These are phyloP conservation scores for Penicillium sp. DNA, from an alignment of 2,329 filamentous ascomycete genomes.

Conservation along the genomic window DNA sequence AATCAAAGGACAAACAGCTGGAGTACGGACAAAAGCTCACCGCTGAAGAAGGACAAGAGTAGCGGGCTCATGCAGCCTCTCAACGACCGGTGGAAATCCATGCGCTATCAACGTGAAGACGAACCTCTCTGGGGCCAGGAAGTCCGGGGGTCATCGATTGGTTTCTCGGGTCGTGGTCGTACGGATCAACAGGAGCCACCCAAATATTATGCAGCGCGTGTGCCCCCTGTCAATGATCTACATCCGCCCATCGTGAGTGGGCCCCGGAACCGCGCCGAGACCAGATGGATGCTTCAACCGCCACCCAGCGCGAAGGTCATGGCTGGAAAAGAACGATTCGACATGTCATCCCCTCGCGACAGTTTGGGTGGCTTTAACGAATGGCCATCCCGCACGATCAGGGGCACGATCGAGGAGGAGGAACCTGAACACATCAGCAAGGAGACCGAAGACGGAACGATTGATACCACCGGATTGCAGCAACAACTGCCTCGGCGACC, in stretches of 20 bases:
- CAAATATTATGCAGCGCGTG: slow-evolving; percentile 63
- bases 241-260: slow-evolving; percentile 82
- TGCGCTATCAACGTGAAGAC: slow-evolving; percentile 82
- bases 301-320: slow-evolving; percentile 88
- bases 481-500: slow-evolving; percentile 20
- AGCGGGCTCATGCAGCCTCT: slow-evolving; percentile 36
- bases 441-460: slow-evolving; percentile 7
- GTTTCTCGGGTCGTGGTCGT: slow-evolving; percentile 45
- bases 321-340: slow-evolving; percentile 70
- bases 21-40: slow-evolving; percentile 50
- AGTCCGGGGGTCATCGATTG: slow-evolving; percentile 57
- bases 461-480: slow-evolving; percentile 13
- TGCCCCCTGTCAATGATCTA: slow-evolving; percentile 80
- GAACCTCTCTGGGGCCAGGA: slow-evolving; percentile 81
- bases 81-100: slow-evolving; percentile 71
- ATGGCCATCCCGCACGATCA: slow-evolving; percentile 12
- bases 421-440: slow-evolving; percentile 6
- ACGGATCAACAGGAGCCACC: slow-evolving; percentile 41
- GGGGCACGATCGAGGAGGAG: slow-evolving; percentile 5
- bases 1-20: slow-evolving; percentile 59
- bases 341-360: slow-evolving; percentile 23
- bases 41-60: slow-evolving; percentile 52
- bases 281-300: slow-evolving; percentile 90
- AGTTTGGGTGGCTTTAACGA: slow-evolving; percentile 18
- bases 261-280: slow-evolving; percentile 68